Evolutionary conservation across 108 stramenopile genomes (phyloP).

Genomic region (Cyclotella sp.): DNA sequence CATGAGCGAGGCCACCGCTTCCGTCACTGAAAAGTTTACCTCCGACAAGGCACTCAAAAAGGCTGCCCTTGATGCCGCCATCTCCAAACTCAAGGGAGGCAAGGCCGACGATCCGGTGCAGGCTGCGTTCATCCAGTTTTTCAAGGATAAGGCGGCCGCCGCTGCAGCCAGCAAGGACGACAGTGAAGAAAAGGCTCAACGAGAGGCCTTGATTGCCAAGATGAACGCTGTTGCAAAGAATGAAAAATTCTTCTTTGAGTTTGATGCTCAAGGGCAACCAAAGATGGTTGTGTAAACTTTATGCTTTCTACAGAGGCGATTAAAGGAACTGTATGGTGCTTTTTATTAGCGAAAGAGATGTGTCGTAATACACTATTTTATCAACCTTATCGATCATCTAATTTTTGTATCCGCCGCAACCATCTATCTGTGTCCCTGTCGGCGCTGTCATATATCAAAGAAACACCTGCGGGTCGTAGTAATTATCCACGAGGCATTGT

Average conservation of each 20-base stretch:
- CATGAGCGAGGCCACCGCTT: conserved; percentile 82
- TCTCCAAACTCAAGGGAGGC: conserved; percentile 71
- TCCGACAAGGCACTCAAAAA: conserved; percentile 73
- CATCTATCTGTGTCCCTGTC: not conserved
- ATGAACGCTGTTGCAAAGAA: conserved; percentile 77
- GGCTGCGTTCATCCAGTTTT: conserved; percentile 76
- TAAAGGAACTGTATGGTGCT: not conserved
- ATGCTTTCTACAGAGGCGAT: not conserved
- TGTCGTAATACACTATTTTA: conserved; percentile 7
- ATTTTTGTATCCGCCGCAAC: not conserved
- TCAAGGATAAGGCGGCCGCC: conserved; percentile 74
- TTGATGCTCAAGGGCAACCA: conserved; percentile 72
- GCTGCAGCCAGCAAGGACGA: conserved; percentile 73
- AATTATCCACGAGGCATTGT: too few species aligned
- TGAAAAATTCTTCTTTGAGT: conserved; percentile 81
- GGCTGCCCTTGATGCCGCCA: conserved; percentile 74
- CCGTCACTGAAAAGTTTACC: conserved; percentile 71
- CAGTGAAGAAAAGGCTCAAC: conserved; percentile 65
- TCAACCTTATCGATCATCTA: not conserved
- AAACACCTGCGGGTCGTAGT: too few species aligned
- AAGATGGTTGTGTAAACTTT: conserved; percentile 68
- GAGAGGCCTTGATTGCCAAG: conserved; percentile 76
- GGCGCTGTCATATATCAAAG: too few species aligned
- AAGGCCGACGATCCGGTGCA: conserved; percentile 70
- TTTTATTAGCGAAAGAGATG: not conserved